Conservation (phyloP, 2,329 filamentous ascomycete genomes). For the Neocucurbitaria cava region DNA sequence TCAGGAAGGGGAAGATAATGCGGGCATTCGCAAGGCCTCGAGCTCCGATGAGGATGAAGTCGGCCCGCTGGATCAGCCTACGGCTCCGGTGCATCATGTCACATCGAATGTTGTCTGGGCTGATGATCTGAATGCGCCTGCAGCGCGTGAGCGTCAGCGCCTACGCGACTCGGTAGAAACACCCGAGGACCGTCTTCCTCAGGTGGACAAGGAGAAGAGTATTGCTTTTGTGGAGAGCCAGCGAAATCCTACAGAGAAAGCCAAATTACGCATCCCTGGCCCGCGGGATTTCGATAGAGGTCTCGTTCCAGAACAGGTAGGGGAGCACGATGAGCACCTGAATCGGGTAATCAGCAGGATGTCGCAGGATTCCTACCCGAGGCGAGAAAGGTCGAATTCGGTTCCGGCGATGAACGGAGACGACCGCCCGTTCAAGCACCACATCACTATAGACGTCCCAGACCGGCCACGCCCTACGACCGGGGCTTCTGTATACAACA, state of each 20-base stretch:
- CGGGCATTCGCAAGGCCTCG: slow-evolving; percentile 18
- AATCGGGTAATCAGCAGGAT: slow-evolving; percentile 23
- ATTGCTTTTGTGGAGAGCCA: slow-evolving; percentile 90
- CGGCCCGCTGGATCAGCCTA: slow-evolving; percentile 24
- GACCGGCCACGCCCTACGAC: slow-evolving; percentile 43
- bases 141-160: slow-evolving; percentile 58
- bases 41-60: slow-evolving; percentile 23
- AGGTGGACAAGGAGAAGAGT: slow-evolving; percentile 73
- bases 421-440: slow-evolving; percentile 54
- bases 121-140: slow-evolving; percentile 57
- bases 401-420: slow-evolving; percentile 44
- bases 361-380: slow-evolving; percentile 33
- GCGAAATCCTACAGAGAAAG: slow-evolving; percentile 73
- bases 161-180: slow-evolving; percentile 68
- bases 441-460: slow-evolving; percentile 73
- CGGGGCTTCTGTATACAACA: slow-evolving; percentile 41
- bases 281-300: slow-evolving; percentile 90
- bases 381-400: slow-evolving; percentile 32
- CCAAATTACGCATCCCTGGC: slow-evolving; percentile 85
- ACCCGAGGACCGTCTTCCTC: slow-evolving; percentile 62
- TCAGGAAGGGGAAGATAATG: slow-evolving; percentile 55
- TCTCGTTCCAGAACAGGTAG: slow-evolving; percentile 69
- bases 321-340: slow-evolving; percentile 48
- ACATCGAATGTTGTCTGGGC: slow-evolving; percentile 32
- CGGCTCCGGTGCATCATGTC: slow-evolving; percentile 17